Evolutionary conservation across 1,284 basidiomycete genomes (phyloP).

Genomic region (Neonothopanus nambi): DNA sequence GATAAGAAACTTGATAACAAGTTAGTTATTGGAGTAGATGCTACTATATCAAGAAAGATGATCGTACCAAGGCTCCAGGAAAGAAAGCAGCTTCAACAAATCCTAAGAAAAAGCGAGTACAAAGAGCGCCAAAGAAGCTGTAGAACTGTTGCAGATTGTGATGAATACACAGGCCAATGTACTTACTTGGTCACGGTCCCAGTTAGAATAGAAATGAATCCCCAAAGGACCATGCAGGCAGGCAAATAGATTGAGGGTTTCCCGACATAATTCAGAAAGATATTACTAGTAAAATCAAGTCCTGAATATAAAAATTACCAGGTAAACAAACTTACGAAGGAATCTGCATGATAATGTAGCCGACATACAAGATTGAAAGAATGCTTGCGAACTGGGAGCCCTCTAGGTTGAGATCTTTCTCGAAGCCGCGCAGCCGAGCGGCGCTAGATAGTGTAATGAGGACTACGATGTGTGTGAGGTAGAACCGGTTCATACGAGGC

Average conservation of each 20-base stretch:
- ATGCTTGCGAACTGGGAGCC: slow-evolving; percentile 71
- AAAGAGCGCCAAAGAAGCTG: slow-evolving; percentile 69
- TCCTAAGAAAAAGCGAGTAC: slow-evolving; percentile 77
- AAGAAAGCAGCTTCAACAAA: slow-evolving; percentile 76
- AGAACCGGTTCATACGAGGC: slow-evolving; percentile 41
- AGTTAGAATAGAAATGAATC: slow-evolving; percentile 62
- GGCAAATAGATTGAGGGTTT: slow-evolving; percentile 77
- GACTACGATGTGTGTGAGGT: not conserved
- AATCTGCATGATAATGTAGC: slow-evolving; percentile 80
- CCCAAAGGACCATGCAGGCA: slow-evolving; percentile 72
- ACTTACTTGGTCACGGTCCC: slow-evolving; percentile 55
- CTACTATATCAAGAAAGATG: slow-evolving; percentile 18
- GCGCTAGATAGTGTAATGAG: slow-evolving; percentile 39
- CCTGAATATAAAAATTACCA: not conserved
- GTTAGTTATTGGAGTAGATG: no score
- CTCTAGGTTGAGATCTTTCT: slow-evolving; percentile 63
- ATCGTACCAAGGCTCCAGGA: slow-evolving; percentile 55
- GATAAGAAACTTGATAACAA: not conserved
- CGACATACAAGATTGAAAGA: slow-evolving; percentile 75
- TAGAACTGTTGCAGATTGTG: slow-evolving; percentile 13
- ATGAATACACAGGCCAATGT: not conserved
- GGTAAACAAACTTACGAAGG: slow-evolving; percentile 54
- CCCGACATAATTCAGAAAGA: slow-evolving; percentile 71
- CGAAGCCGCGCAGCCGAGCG: slow-evolving; percentile 69
- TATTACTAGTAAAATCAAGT: slow-evolving; percentile 48